Evolutionary conservation across 108 stramenopile species (phyloP).

Genomic region (Cyclotella kingstonii): DNA sequence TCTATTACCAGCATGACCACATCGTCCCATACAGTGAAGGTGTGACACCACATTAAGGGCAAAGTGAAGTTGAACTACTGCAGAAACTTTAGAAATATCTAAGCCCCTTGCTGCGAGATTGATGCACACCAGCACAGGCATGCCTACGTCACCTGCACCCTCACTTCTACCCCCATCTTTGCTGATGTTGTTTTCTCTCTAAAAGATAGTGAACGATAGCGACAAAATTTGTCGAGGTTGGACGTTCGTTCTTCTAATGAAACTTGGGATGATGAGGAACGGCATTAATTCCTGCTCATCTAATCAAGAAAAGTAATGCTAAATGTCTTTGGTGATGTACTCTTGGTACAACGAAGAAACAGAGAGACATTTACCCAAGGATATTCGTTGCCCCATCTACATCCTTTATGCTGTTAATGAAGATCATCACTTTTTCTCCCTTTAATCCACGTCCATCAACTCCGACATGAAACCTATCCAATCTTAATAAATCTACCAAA

Average conservation of each 20-base stretch:
- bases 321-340: neutral
- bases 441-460: slow-evolving; percentile 56
- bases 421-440: slow-evolving; percentile 88
- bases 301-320: neutral
- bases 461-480: slow-evolving; percentile 43
- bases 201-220: slow-evolving; percentile 43
- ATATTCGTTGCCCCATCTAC: slow-evolving; percentile 78
- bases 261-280: slow-evolving; percentile 85
- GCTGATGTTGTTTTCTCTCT: slow-evolving; percentile 16
- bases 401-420: slow-evolving; percentile 82
- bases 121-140: slow-evolving; percentile 91
- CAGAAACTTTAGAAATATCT: slow-evolving; percentile 94
- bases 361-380: slow-evolving; percentile 31
- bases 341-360: no score
- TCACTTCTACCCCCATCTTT: no score
- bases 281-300: slow-evolving; percentile 69
- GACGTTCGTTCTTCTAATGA: slow-evolving; percentile 70
- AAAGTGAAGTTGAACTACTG: slow-evolving; percentile 96
- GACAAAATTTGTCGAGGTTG: slow-evolving; percentile 81
- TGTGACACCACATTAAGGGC: slow-evolving; percentile 94
- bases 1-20: slow-evolving; percentile 93
- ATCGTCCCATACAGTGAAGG: slow-evolving; percentile 98
- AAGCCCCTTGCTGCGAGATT: slow-evolving; percentile 96
- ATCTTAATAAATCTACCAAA: slow-evolving; percentile 62
- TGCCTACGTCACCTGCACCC: no score